Conservation (phyloP, 768 basidiomycete species). For the Amanita rubescens region DNA sequence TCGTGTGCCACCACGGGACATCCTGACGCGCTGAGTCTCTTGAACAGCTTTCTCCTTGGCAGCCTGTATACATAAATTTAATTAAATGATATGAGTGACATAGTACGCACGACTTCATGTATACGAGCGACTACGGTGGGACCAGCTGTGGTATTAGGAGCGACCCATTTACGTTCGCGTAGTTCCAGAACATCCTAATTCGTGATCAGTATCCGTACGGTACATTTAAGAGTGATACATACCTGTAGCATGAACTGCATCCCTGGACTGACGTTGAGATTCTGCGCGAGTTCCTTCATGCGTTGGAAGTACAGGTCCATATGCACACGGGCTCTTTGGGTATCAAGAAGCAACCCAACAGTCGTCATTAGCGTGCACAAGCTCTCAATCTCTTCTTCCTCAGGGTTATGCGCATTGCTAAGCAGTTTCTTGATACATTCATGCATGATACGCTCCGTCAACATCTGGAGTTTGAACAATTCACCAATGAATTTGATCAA, state of each 20-base stretch:
- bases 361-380: conserved; percentile 90
- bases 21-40: conserved; percentile 53
- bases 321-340: conserved; percentile 69
- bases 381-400: conserved; percentile 97
- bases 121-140: conserved; percentile 86
- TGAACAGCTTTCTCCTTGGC: conserved; percentile 73
- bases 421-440: conserved; percentile 96
- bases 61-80: conserved; percentile 35
- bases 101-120: conserved; percentile 66
- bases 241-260: conserved; percentile 97
- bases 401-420: conserved; percentile 88
- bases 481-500: conserved; percentile 98
- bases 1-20: conserved; percentile 88
- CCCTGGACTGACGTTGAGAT: conserved; percentile 68
- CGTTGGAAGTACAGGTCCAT: conserved; percentile 92
- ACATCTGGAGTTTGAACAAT: conserved; percentile 97
- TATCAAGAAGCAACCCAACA: conserved; percentile 80
- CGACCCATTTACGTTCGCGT: conserved; percentile 75
- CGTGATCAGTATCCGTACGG: conserved; percentile 4
- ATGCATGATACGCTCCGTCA: conserved; percentile 97
- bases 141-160: conserved; percentile 63
- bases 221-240: conserved; percentile 16
- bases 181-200: conserved; percentile 85
- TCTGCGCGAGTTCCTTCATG: conserved; percentile 79
- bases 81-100: not conserved